phyloP scores from a whole-genome alignment of 1,139 yeast genomes.

The Tardiomyces digboiensis region DNA sequence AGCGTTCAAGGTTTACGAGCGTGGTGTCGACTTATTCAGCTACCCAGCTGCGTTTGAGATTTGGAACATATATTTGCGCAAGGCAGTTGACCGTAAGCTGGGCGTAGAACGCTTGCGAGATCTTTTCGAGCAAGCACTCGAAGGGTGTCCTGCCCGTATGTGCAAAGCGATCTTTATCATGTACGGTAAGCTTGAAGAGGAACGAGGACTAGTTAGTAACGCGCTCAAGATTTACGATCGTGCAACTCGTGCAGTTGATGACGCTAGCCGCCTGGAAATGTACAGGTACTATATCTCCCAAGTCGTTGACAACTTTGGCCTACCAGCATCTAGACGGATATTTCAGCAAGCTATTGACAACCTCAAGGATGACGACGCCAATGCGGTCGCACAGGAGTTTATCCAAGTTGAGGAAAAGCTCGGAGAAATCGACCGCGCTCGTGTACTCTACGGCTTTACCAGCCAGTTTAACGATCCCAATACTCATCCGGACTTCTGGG shows the following conservation, averaged over 20 bases:
- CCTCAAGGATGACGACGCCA: constrained; percentile 29
- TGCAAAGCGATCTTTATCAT: constrained; percentile 41
- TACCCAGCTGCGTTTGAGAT: constrained; percentile 60
- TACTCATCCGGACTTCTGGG: constrained; percentile 37
- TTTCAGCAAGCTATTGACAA: constrained; percentile 36
- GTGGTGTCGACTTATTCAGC: constrained; percentile 51
- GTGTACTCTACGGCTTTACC: constrained; percentile 46
- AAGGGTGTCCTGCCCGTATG: constrained; percentile 39
- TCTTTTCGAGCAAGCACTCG: constrained; percentile 56
- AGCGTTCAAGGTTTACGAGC: constrained; percentile 56
- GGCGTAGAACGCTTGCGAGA: constrained; percentile 59
- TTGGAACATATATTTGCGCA: constrained; percentile 61
- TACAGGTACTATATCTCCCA: constrained; percentile 27
- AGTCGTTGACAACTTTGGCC: constrained; percentile 26
- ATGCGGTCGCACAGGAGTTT: constrained; percentile 29
- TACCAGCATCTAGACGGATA: constrained; percentile 29
- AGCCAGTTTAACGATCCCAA: constrained; percentile 39
- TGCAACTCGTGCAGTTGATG: constrained; percentile 30
- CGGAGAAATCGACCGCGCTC: constrained; percentile 46
- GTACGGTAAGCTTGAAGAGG: constrained; percentile 56
- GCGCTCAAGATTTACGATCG: constrained; percentile 36
- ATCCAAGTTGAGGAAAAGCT: constrained; percentile 40
- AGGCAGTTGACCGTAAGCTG: constrained; percentile 33
- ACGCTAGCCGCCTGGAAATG: constrained; percentile 26
- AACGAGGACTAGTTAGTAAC: constrained; percentile 35